Evolutionary conservation across 2,329 filamentous ascomycete genomes (phyloP).

Genomic region (Ustulina deusta): DNA sequence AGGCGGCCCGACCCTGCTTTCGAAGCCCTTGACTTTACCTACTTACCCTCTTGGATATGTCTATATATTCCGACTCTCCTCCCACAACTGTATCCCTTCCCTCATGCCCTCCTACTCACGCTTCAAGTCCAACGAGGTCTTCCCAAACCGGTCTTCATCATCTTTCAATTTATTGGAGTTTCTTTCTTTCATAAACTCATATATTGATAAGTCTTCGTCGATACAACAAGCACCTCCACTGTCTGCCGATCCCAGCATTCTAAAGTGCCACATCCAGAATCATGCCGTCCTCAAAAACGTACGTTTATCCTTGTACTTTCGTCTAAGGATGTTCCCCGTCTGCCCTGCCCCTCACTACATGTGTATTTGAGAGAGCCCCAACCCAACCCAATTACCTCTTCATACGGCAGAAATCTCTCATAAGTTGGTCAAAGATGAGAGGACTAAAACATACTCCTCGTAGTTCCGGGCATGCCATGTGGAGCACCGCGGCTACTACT

Average conservation of each 20-base stretch:
- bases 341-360: neutral
- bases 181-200: too few species aligned
- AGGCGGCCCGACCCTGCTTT: neutral
- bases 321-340: neutral
- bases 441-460: neutral
- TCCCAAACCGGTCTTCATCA: neutral
- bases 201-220: too few species aligned
- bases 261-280: neutral
- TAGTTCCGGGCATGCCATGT: neutral
- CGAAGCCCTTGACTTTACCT: neutral
- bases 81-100: neutral
- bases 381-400: neutral
- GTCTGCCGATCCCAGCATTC: too few species aligned
- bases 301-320: neutral
- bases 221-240: too few species aligned
- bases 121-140: neutral
- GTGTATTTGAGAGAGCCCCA: neutral
- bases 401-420: neutral
- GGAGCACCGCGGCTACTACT: neutral
- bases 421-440: neutral
- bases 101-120: neutral
- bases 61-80: constrained; percentile 1
- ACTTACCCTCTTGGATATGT: neutral
- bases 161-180: too few species aligned
- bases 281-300: neutral